Percentiles rank a stretch among this genome's conserved stretches.
Conservation (phyloP, 495 filamentous ascomycete genomes). For the Letharia columbiana region DNA sequence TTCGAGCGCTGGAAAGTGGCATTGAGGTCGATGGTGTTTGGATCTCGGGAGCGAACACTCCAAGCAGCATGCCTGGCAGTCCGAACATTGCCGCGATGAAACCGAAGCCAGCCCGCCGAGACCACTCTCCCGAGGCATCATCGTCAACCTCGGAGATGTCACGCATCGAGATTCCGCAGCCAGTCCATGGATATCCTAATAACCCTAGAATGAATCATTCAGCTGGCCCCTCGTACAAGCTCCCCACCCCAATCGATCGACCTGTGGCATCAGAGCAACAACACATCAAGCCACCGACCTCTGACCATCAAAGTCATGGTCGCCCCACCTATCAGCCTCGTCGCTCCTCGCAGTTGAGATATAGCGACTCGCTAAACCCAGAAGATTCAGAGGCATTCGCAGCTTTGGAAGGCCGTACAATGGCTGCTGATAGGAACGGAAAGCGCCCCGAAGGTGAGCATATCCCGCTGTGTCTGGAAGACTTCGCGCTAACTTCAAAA, state of each 20-base stretch:
- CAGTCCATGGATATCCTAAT: slow-evolving; percentile 15
- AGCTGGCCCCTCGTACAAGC: slow-evolving; percentile 23
- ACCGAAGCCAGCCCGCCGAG: slow-evolving; percentile 5
- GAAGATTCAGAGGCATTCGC: slow-evolving; percentile 7
- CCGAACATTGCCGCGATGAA: slow-evolving; percentile 17
- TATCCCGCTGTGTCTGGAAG: background rate
- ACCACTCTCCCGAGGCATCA: slow-evolving; percentile 4
- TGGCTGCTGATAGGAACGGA: background rate
- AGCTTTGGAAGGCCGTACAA: background rate
- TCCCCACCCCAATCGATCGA: slow-evolving; percentile 10
- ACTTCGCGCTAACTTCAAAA: background rate
- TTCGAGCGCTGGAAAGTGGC: slow-evolving; percentile 79
- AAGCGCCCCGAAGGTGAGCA: slow-evolving; percentile 1
- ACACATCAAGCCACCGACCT: slow-evolving; percentile 9
- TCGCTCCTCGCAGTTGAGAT: slow-evolving; percentile 32
- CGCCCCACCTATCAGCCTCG: slow-evolving; percentile 30
- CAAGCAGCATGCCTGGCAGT: slow-evolving; percentile 31
- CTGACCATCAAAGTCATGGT: slow-evolving; percentile 10
- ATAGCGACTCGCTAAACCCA: slow-evolving; percentile 18
- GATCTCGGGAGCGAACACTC: slow-evolving; percentile 61
- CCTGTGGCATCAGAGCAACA: slow-evolving; percentile 8
- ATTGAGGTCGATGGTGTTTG: slow-evolving; percentile 84
- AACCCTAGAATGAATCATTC: slow-evolving; percentile 22
- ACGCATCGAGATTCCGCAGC: slow-evolving; percentile 22
- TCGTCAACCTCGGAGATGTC: slow-evolving; percentile 12